Conservation (phyloP, 225 moss, liverwort and hornwort species). For the Bryum argenteum region DNA sequence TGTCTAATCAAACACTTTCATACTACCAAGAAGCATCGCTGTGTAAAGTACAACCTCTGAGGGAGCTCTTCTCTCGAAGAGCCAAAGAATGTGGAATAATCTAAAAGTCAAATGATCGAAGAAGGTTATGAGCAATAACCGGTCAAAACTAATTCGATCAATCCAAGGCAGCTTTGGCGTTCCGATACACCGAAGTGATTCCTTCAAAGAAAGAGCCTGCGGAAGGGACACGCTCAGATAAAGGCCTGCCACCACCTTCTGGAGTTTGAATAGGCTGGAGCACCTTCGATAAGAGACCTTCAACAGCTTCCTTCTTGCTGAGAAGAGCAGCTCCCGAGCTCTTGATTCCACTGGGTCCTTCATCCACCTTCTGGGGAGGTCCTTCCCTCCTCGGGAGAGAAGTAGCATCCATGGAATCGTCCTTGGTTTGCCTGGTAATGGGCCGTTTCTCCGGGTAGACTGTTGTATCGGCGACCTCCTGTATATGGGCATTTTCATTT, state of each 20-base stretch:
- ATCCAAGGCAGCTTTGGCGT: conserved; percentile 81
- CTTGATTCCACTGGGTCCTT: conserved; percentile 56
- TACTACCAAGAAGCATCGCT: conserved; percentile 4
- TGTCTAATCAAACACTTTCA: conserved; percentile 15
- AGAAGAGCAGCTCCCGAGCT: conserved; percentile 60
- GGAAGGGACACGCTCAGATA: conserved; percentile 30
- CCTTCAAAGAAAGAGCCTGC: conserved; percentile 70
- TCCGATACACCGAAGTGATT: conserved; percentile 58
- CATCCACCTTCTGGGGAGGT: conserved; percentile 35
- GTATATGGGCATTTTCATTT: too few relatives aligned
- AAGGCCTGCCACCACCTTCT: conserved; percentile 57
- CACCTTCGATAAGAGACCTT: conserved; percentile 78
- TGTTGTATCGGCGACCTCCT: too few relatives aligned
- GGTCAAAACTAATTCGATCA: conserved; percentile 29
- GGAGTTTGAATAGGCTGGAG: conserved; percentile 48
- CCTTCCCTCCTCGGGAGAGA: conserved; percentile 50
- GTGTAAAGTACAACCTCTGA: conserved; percentile 21
- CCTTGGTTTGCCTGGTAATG: conserved; percentile 69
- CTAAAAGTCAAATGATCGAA: background rate
- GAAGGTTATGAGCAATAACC: background rate
- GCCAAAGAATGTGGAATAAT: conserved; percentile 43
- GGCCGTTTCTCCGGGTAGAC: conserved; percentile 59
- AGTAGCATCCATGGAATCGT: conserved; percentile 36
- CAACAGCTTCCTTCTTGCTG: conserved; percentile 66
- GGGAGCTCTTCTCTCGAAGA: conserved; percentile 27